Conservation (phyloP, 2,329 filamentous ascomycete genomes). For the Taxawa tesnikishii region DNA sequence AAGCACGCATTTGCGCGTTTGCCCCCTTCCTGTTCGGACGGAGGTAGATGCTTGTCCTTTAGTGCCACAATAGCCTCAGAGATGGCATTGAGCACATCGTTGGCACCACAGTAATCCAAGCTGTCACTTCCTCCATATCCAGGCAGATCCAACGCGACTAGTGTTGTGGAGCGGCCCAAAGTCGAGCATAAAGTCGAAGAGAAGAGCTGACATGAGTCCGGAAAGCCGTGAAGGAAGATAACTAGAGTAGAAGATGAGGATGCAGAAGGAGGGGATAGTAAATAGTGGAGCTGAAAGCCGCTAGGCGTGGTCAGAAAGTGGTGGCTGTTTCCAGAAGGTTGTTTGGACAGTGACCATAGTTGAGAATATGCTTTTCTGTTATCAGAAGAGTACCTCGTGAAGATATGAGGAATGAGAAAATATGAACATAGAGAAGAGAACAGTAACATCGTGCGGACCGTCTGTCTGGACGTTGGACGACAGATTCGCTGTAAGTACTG, state of each 20-base stretch:
- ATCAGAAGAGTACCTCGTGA: not conserved
- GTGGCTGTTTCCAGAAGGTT: conserved; percentile 34
- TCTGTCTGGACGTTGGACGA: too few relatives aligned
- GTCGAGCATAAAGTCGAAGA: conserved; percentile 32
- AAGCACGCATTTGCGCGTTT: conserved; percentile 23
- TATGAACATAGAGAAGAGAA: too few relatives aligned
- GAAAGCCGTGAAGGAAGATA: conserved; percentile 48
- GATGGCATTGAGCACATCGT: conserved; percentile 40
- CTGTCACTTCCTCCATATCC: conserved; percentile 47
- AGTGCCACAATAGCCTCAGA: conserved; percentile 41
- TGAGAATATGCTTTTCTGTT: conserved; percentile 33
- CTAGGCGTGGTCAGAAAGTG: conserved; percentile 37
- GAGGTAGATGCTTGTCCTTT: conserved; percentile 33
- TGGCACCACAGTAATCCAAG: conserved; percentile 35
- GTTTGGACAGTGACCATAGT: conserved; percentile 41
- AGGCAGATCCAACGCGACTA: conserved; percentile 46
- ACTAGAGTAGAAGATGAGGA: conserved; percentile 27
- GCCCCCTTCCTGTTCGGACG: too few relatives aligned
- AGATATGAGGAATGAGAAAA: too few relatives aligned
- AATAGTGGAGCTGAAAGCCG: conserved; percentile 43
- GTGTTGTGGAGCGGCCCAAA: conserved; percentile 25
- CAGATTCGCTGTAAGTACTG: too few relatives aligned
- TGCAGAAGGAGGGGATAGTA: not conserved
- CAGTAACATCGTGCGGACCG: too few relatives aligned
- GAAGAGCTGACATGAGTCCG: conserved; percentile 46